These are phyloP conservation scores for Pleurotus sapidus DNA, from an alignment of 768 basidiomycete species.

Conservation along the genomic window DNA sequence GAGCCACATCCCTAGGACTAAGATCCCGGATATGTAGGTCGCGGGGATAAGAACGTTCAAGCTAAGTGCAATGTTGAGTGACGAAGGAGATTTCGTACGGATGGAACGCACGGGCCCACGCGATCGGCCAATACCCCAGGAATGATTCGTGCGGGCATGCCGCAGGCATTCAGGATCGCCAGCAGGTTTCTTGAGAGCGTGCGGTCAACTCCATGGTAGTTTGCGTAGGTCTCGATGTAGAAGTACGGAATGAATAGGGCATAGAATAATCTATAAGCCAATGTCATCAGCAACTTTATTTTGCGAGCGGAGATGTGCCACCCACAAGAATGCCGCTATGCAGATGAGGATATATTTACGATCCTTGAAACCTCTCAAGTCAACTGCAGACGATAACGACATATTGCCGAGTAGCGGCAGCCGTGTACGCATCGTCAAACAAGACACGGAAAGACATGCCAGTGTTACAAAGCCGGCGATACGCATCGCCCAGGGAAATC, in stretches of 20 bases:
- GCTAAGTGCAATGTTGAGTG: conserved; percentile 11
- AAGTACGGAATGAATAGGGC: conserved; percentile 31
- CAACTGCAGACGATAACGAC: conserved; percentile 17
- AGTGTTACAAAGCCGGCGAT: conserved; percentile 23
- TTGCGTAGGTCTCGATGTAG: conserved; percentile 28
- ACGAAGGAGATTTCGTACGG: not conserved
- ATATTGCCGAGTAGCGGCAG: conserved; percentile 19
- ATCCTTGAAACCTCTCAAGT: conserved; percentile 23
- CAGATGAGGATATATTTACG: conserved; percentile 16
- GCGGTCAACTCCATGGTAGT: conserved; percentile 17
- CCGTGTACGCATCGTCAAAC: conserved; percentile 22
- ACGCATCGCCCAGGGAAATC: conserved; percentile 26
- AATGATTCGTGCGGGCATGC: conserved; percentile 21
- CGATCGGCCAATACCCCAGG: conserved; percentile 26
- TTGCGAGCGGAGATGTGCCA: not conserved
- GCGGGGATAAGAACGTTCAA: conserved; percentile 23
- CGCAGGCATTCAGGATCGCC: conserved; percentile 27
- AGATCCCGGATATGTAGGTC: conserved; percentile 17
- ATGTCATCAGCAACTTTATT: not conserved
- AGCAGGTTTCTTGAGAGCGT: conserved; percentile 22
- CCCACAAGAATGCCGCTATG: conserved; percentile 19
- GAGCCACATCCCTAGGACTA: conserved; percentile 25
- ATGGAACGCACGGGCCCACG: conserved; percentile 17
- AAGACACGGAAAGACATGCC: conserved; percentile 19
- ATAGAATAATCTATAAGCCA: conserved; percentile 21